Evolutionary conservation across 2,329 filamentous ascomycete species (phyloP).

Genomic region (Dactylellina cionopaga): DNA sequence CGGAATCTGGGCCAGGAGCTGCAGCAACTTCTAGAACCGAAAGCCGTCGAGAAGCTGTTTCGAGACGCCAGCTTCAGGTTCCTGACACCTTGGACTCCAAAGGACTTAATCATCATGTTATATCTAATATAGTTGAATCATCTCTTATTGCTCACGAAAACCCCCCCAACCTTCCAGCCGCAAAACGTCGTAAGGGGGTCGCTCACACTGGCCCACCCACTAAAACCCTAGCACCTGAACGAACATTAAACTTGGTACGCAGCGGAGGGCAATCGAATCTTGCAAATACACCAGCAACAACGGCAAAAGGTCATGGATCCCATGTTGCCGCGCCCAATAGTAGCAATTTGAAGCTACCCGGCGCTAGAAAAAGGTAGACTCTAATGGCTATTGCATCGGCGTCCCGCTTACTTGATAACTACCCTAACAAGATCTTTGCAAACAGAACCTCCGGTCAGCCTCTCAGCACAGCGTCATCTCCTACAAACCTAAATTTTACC

Average conservation of each 20-base stretch:
- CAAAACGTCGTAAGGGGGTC: conserved; percentile 43
- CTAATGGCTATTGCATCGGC: background rate
- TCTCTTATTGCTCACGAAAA: conserved; percentile 1
- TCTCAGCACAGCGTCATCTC: conserved; percentile 19
- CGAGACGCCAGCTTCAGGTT: conserved; percentile 30
- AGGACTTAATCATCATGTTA: background rate
- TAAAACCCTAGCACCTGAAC: conserved; percentile 12
- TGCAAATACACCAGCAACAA: background rate
- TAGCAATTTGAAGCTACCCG: conserved; percentile 7
- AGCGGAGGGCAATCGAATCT: background rate
- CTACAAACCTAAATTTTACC: conserved; percentile 22
- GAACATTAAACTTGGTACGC: background rate
- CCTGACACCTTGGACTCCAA: conserved; percentile 26
- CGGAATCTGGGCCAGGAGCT: background rate
- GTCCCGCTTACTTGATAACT: background rate
- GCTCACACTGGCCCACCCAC: background rate
- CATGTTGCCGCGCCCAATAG: background rate
- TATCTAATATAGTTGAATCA: conserved; percentile 2
- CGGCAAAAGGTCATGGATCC: conserved; percentile 10
- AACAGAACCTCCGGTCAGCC: conserved; percentile 20
- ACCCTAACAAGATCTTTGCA: background rate
- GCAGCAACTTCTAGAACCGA: conserved; percentile 4
- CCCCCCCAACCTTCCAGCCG: conserved; percentile 16
- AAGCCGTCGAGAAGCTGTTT: conserved; percentile 21
- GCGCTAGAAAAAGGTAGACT: conserved; percentile 27